phyloP scores from a whole-genome alignment of 2,329 filamentous ascomycete species.

The Uncinocarpus reesii region DNA sequence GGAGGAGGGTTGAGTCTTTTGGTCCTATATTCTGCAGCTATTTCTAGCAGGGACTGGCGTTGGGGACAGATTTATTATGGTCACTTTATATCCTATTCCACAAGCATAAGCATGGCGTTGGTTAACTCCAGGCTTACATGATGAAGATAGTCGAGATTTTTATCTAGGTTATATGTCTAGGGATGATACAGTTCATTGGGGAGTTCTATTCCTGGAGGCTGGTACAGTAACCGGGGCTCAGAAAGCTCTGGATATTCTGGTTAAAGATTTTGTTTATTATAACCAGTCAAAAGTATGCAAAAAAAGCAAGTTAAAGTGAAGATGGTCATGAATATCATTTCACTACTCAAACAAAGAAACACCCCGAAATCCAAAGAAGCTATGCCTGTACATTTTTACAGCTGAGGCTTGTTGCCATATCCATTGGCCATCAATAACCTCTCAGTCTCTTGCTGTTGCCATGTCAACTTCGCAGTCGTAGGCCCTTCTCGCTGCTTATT shows the following conservation, averaged over 20 bases:
- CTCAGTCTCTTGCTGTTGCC: constrained; percentile 33
- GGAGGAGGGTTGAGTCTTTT: constrained; percentile 30
- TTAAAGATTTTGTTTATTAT: too few relatives aligned
- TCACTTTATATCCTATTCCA: not conserved
- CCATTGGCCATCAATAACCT: constrained; percentile 30
- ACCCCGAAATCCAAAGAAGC: not conserved
- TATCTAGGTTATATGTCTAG: not conserved
- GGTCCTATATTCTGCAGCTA: not conserved
- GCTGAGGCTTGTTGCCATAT: constrained; percentile 22
- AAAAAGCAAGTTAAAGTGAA: not conserved
- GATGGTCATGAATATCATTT: not conserved
- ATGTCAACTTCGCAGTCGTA: constrained; percentile 33
- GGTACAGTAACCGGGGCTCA: not conserved
- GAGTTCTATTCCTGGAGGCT: not conserved
- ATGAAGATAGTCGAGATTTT: not conserved
- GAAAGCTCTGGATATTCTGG: too few relatives aligned
- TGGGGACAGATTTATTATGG: not conserved
- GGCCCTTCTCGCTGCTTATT: constrained; percentile 41
- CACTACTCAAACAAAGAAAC: not conserved
- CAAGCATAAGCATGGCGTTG: not conserved
- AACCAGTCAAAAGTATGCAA: too few relatives aligned
- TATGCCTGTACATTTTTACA: constrained; percentile 6
- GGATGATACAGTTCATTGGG: not conserved
- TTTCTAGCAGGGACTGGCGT: constrained; percentile 4
- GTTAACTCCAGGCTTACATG: too few relatives aligned